Evolutionary conservation across 106 monocot genomes (phyloP).

Genomic region (Agapanthus africanus): DNA sequence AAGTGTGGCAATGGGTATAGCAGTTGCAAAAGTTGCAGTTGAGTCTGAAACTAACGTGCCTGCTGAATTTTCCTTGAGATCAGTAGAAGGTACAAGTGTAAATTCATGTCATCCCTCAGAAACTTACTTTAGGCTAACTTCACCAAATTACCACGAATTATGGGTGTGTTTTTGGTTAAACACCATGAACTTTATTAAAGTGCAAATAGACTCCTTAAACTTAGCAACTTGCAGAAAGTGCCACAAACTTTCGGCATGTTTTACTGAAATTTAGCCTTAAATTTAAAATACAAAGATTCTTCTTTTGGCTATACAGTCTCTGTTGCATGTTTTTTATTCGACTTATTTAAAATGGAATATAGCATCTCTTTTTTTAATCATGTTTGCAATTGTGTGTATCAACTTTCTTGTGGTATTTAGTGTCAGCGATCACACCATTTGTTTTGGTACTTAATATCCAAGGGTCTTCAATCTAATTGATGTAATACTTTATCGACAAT

Average conservation of each 20-base stretch:
- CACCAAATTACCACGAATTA: no score
- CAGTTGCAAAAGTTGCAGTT: conserved; percentile 71
- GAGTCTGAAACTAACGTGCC: conserved; percentile 63
- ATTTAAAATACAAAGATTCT: background rate
- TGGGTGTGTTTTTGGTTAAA: no score
- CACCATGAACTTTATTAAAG: no score
- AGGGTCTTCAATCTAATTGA: background rate
- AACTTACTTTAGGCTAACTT: no score
- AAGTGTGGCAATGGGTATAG: conserved; percentile 55
- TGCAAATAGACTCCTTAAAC: no score
- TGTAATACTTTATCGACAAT: background rate
- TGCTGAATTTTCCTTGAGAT: conserved; percentile 11
- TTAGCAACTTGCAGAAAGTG: no score
- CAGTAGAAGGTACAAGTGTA: conserved; percentile 32
- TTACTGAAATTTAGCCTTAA: no score
- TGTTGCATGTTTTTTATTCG: background rate
- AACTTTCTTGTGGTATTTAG: background rate
- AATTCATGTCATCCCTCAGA: background rate
- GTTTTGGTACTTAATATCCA: background rate
- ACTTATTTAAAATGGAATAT: no score
- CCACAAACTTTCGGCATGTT: background rate
- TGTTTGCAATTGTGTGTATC: background rate
- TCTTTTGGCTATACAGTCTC: background rate
- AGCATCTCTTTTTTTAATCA: no score
- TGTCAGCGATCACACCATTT: background rate